Evolutionary conservation across 495 filamentous ascomycete species (phyloP).

Genomic region (Aeminium ludgeri): DNA sequence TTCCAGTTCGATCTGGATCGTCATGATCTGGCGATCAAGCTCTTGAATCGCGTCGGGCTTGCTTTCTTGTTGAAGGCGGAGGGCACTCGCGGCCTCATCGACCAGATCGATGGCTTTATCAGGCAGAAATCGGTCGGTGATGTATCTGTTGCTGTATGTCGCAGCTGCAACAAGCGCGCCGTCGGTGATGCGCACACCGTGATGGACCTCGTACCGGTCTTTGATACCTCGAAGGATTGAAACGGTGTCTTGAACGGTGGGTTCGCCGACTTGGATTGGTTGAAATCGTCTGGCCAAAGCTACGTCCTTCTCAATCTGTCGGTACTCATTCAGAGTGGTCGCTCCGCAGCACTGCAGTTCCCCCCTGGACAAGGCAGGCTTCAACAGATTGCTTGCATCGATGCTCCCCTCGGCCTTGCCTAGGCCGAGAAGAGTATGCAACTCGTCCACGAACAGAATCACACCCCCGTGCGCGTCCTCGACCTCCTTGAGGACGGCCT

Average conservation of each 20-base stretch:
- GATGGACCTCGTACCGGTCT: slow-evolving; percentile 91
- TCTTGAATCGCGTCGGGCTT: slow-evolving; percentile 85
- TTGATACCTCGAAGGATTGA: slow-evolving; percentile 95
- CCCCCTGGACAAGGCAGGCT: slow-evolving; percentile 80
- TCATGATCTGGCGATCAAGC: slow-evolving; percentile 87
- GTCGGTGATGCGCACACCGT: slow-evolving; percentile 86
- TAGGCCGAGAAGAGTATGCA: slow-evolving; percentile 79
- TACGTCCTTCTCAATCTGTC: slow-evolving; percentile 88
- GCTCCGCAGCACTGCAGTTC: slow-evolving; percentile 92
- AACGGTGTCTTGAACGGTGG: slow-evolving; percentile 78
- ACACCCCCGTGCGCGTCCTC: slow-evolving; percentile 74
- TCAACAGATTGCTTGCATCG: slow-evolving; percentile 87
- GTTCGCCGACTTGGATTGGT: slow-evolving; percentile 77
- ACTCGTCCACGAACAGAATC: slow-evolving; percentile 90
- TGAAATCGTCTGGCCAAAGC: slow-evolving; percentile 87
- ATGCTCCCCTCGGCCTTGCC: slow-evolving; percentile 93
- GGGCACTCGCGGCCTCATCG: slow-evolving; percentile 82
- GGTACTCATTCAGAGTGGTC: slow-evolving; percentile 82
- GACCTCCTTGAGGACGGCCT: slow-evolving; percentile 79
- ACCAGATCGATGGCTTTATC: slow-evolving; percentile 96
- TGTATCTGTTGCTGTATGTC: slow-evolving; percentile 84
- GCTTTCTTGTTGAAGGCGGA: slow-evolving; percentile 88
- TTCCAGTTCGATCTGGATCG: slow-evolving; percentile 92
- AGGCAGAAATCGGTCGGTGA: slow-evolving; percentile 86
- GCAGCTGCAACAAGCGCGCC: slow-evolving; percentile 83